These are phyloP conservation scores for Monosporascus sp. DNA, from an alignment of 2,329 filamentous ascomycete genomes.

Conservation along the genomic window DNA sequence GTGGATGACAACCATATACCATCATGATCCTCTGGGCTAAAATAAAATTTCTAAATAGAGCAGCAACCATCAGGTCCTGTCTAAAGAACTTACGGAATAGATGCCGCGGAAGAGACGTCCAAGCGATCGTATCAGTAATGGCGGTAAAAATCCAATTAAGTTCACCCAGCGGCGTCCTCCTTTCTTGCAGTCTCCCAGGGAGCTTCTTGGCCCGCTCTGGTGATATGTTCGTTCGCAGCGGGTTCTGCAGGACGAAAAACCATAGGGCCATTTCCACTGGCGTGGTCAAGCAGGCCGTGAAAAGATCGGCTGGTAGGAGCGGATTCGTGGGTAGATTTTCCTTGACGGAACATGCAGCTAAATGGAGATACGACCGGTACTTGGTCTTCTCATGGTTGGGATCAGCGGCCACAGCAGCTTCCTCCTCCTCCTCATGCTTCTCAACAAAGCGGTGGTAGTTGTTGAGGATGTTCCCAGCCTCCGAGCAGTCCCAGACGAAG, in stretches of 20 bases:
- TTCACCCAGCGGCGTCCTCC: slow-evolving; percentile 88
- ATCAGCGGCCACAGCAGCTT: slow-evolving; percentile 69
- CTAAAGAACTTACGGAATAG: slow-evolving; percentile 96
- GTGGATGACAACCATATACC: slow-evolving; percentile 90
- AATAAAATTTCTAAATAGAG: slow-evolving; percentile 92
- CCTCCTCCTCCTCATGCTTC: slow-evolving; percentile 88
- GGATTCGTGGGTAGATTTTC: slow-evolving; percentile 95
- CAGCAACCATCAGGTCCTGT: slow-evolving; percentile 98
- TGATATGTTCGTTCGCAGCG: slow-evolving; percentile 61
- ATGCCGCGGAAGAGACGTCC: slow-evolving; percentile 86
- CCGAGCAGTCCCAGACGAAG: slow-evolving; percentile 96
- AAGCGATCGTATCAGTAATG: slow-evolving; percentile 97
- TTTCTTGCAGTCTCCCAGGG: slow-evolving; percentile 85
- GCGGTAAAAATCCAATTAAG: slow-evolving; percentile 99
- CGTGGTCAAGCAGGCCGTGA: slow-evolving; percentile 92
- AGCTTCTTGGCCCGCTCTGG: slow-evolving; percentile 84
- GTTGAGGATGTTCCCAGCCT: slow-evolving; percentile 89
- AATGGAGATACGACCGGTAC: slow-evolving; percentile 70
- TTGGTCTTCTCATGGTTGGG: slow-evolving; percentile 76
- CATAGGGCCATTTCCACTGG: slow-evolving; percentile 96
- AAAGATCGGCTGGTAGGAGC: slow-evolving; percentile 85
- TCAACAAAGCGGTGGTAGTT: slow-evolving; percentile 94
- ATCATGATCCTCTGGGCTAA: slow-evolving; percentile 94
- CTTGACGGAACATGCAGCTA: slow-evolving; percentile 84
- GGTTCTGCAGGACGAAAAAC: slow-evolving; percentile 94